Evolutionary conservation across 2,329 filamentous ascomycete species (phyloP), one percentile per base, ranked within the genome.

Genomic region (Boeremia lycopersici): DNA sequence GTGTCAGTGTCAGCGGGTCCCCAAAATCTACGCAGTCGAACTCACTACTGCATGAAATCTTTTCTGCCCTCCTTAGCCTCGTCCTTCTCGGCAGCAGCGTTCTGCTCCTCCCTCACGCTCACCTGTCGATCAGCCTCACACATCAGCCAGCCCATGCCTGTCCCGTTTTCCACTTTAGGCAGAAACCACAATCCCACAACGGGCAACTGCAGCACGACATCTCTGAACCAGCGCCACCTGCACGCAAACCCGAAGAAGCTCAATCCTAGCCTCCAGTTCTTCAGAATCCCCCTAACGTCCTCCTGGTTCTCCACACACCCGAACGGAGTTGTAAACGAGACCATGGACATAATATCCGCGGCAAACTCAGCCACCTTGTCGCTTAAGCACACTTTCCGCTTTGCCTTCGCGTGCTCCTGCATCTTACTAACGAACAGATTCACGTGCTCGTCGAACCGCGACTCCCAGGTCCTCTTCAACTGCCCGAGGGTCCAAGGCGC

Each of bases 281-380:
- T 48, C 11, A 78, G 60, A 17, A 78, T 67, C 12, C 60, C 56
- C 25, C 72, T 69, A 53, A 77, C 74, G 58, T 78, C 76, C 23
- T 73, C 67, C 49, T 73, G 68, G 40, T 76, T 74, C 55, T 66
- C 49, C 12, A 78, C 72, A 46, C 75, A 75, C 0, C 76, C 76
- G 65, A 75, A 78, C 3, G 75, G 64, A 3, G 69, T 41, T 4
- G 61, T 65, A 53, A 79, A 78, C 2, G 67, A 68, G 8, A 78
- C 65, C 66, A 74, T 73, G 7, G 72, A 74, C 69, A 79, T 75
- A 35, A 77, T 72, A 41, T 79, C 77, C 4, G 75, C 74, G 2
- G 76, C 74, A 54, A 77, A 78, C 52, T 77, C 69, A 15, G 74
- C 73, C 4, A 74, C 65, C 48, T 75, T 77, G 53, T 77, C 71